Evolutionary conservation across 352 stramenopile genomes (phyloP).

Genomic region (Pilasporangium apinafurcum): DNA sequence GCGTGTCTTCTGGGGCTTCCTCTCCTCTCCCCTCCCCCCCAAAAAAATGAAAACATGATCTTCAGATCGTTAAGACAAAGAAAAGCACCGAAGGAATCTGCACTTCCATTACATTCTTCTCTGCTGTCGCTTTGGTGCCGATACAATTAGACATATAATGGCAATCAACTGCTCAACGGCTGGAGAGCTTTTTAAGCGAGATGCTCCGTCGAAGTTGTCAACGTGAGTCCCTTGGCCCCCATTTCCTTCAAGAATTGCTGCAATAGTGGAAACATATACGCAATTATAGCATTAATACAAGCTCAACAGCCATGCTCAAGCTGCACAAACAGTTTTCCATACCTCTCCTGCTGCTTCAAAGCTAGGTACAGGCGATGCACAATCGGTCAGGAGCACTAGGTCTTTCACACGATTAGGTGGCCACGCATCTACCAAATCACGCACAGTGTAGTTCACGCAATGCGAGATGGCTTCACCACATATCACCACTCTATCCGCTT

Average conservation of each 20-base stretch:
- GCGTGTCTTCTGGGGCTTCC: too few species aligned
- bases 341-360: slow-evolving; percentile 68
- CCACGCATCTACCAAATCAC: slow-evolving; percentile 88
- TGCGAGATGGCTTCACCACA: slow-evolving; percentile 95
- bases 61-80: too few species aligned
- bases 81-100: too few species aligned
- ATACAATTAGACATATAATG: too few species aligned
- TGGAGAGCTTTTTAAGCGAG: too few species aligned
- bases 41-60: too few species aligned
- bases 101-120: too few species aligned
- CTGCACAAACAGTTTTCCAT: slow-evolving; percentile 1
- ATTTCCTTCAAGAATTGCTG: slow-evolving; percentile 64
- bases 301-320: neutral
- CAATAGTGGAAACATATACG: neutral
- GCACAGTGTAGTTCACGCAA: slow-evolving; percentile 96
- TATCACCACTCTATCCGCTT: slow-evolving; percentile 84
- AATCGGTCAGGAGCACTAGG: slow-evolving; percentile 78
- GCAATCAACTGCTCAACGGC: too few species aligned
- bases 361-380: slow-evolving; percentile 57
- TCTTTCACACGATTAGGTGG: slow-evolving; percentile 52
- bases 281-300: neutral
- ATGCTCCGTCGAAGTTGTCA: slow-evolving; percentile 47
- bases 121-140: too few species aligned
- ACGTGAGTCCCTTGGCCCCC: slow-evolving; percentile 43
- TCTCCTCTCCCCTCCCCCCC: too few species aligned